Evolutionary conservation across 2,329 filamentous ascomycete species (phyloP).

Genomic region (Colletotrichum gloeosporioides): DNA sequence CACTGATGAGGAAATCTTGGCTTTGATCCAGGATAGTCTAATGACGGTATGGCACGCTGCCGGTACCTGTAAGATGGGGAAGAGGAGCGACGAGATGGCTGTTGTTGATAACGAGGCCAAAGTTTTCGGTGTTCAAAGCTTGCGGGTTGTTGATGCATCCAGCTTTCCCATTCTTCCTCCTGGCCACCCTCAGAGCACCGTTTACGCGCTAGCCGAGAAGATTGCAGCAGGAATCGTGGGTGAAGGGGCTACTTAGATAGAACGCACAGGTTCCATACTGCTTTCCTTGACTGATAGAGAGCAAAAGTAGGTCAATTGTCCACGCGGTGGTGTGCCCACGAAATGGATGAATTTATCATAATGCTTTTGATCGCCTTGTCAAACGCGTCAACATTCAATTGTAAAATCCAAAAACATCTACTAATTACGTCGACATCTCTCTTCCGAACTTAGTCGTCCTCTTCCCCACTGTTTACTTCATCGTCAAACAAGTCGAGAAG

Average conservation of each 20-base stretch:
- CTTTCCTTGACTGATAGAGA: too few relatives aligned
- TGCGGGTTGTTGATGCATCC: conserved; percentile 36
- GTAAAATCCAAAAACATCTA: too few relatives aligned
- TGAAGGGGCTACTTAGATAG: neutral
- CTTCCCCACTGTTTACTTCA: too few relatives aligned
- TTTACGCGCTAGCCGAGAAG: conserved; percentile 29
- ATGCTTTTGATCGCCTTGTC: too few relatives aligned
- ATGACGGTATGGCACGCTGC: conserved; percentile 60
- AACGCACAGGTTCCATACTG: too few relatives aligned
- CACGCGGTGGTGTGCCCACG: too few relatives aligned
- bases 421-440: too few relatives aligned
- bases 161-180: conserved; percentile 29
- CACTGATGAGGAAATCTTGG: conserved; percentile 41
- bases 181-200: conserved; percentile 27
- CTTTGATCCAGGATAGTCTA: conserved; percentile 41
- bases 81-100: conserved; percentile 28
- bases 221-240: conserved; percentile 33
- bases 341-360: too few relatives aligned
- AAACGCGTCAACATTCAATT: too few relatives aligned
- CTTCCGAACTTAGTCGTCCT: too few relatives aligned
- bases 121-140: conserved; percentile 32
- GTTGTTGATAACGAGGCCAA: conserved; percentile 33
- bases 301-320: too few relatives aligned
- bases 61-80: conserved; percentile 60
- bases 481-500: too few relatives aligned